Percentiles rank a stretch among this genome's conserved stretches.
Evolutionary conservation across 2,329 filamentous ascomycete species (phyloP).

Genomic region (Fusarium citri): DNA sequence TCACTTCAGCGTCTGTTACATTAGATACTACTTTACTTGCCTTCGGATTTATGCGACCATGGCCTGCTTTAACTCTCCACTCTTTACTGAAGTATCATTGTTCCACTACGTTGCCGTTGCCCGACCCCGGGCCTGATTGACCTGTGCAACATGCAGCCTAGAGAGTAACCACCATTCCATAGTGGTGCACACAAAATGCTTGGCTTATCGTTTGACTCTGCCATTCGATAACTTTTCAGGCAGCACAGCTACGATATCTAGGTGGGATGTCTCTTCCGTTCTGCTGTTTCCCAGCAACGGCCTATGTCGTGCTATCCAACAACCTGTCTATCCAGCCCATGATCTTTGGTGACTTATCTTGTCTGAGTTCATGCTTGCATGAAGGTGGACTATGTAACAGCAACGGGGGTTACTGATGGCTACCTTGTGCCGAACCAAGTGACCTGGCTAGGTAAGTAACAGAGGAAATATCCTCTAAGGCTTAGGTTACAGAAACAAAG

Average conservation of each 20-base stretch:
- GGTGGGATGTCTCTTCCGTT: background rate
- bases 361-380: conserved; percentile 26
- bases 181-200: background rate
- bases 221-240: background rate
- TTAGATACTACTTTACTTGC: conserved; percentile 3
- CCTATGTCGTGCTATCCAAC: background rate
- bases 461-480: no score
- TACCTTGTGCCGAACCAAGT: background rate
- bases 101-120: conserved; percentile 29
- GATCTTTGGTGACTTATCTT: conserved; percentile 19
- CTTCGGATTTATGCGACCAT: conserved; percentile 2
- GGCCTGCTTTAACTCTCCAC: conserved; percentile 25
- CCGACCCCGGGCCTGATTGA: conserved; percentile 8
- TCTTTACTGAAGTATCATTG: conserved; percentile 19
- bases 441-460: background rate
- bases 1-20: background rate
- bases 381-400: conserved; percentile 1
- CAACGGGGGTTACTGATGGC: background rate
- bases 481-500: no score
- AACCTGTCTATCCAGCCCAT: background rate
- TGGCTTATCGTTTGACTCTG: conserved; percentile 9
- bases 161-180: conserved; percentile 15
- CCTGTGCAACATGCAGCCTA: conserved; percentile 19
- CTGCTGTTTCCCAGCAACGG: background rate
- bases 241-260: background rate